Percentiles rank a stretch among this genome's conserved stretches.
These are phyloP conservation scores for Daldinia decipiens DNA, from an alignment of 495 filamentous ascomycete genomes.

Conservation along the genomic window DNA sequence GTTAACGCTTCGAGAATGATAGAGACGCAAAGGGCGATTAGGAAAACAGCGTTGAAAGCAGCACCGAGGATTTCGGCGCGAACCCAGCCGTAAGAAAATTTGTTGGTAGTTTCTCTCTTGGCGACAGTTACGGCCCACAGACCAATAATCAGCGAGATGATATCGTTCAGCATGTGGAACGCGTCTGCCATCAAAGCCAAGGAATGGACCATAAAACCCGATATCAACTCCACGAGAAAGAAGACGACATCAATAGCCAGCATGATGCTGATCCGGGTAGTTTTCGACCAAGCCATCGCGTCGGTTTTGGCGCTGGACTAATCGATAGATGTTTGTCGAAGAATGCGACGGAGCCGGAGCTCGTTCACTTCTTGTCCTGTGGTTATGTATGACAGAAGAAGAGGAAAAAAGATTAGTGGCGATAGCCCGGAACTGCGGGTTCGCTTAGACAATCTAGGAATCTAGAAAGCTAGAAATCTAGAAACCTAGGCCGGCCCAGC, in stretches of 20 bases:
- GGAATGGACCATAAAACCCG: conserved; percentile 86
- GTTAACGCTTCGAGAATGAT: conserved; percentile 95
- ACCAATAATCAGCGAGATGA: conserved; percentile 90
- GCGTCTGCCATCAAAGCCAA: conserved; percentile 95
- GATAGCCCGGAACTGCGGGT: conserved; percentile 5
- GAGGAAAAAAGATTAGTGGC: conserved; percentile 31
- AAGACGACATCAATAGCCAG: conserved; percentile 89
- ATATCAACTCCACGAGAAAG: conserved; percentile 87
- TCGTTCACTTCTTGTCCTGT: neutral
- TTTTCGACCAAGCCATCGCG: conserved; percentile 90
- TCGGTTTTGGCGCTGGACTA: conserved; percentile 14
- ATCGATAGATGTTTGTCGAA: conserved; percentile 5
- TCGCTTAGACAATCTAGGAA: neutral
- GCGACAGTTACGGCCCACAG: conserved; percentile 95
- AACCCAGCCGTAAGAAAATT: conserved; percentile 98
- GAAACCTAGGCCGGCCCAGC: conserved; percentile 1
- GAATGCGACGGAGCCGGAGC: conserved; percentile 1
- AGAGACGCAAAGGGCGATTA: conserved; percentile 92
- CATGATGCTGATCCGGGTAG: conserved; percentile 89
- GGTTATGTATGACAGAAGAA: conserved; percentile 3
- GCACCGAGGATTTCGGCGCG: conserved; percentile 98
- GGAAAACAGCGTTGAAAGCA: conserved; percentile 94
- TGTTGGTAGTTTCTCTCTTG: conserved; percentile 79
- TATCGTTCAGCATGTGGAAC: conserved; percentile 99
- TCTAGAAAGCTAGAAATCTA: neutral